These are phyloP conservation scores for Fusarium succisae DNA, from an alignment of 2,329 filamentous ascomycete species.

Conservation along the genomic window DNA sequence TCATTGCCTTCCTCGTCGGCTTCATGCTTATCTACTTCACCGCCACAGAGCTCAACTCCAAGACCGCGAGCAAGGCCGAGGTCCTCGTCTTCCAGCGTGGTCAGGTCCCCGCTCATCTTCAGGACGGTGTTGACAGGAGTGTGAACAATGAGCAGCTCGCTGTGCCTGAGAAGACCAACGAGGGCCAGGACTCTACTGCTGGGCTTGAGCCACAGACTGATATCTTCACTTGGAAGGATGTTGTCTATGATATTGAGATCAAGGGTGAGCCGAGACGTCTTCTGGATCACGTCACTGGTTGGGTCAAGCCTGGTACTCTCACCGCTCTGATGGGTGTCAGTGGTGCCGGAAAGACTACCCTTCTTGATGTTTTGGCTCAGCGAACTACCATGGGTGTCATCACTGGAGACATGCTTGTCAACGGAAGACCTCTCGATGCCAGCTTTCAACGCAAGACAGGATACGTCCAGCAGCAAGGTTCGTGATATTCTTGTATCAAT, in stretches of 20 bases:
- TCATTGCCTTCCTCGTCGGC: constrained; percentile 69
- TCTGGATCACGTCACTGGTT: constrained; percentile 83
- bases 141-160: constrained; percentile 45
- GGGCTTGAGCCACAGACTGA: constrained; percentile 56
- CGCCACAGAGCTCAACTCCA: constrained; percentile 72
- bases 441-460: constrained; percentile 73
- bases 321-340: constrained; percentile 79
- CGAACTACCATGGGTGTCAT: constrained; percentile 70
- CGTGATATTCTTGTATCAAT: background rate
- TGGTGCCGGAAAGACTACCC: constrained; percentile 56
- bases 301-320: constrained; percentile 88
- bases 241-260: constrained; percentile 77
- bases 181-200: constrained; percentile 32
- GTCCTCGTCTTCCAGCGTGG: constrained; percentile 73
- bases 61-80: constrained; percentile 71
- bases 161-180: constrained; percentile 36
- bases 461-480: constrained; percentile 73
- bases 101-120: constrained; percentile 56
- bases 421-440: constrained; percentile 63
- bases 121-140: constrained; percentile 39
- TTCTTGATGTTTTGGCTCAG: constrained; percentile 54
- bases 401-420: constrained; percentile 73
- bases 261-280: constrained; percentile 77
- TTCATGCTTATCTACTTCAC: constrained; percentile 72
- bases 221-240: constrained; percentile 82